phyloP scores from a whole-genome alignment of 805 yeast genomes.

The Ogataea zsoltii region DNA sequence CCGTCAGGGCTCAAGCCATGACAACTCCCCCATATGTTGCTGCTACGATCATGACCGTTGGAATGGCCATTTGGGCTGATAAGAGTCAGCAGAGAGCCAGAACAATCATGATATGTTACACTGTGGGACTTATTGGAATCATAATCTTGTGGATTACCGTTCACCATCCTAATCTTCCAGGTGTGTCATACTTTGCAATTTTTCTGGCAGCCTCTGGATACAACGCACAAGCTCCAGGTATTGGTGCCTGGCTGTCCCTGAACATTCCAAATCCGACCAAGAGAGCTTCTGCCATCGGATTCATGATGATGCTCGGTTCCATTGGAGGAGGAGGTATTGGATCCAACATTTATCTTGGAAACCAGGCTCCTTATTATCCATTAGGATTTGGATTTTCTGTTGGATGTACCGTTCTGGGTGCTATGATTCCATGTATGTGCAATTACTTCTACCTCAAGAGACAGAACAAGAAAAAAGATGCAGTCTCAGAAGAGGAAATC shows the following conservation, averaged over 20 bases:
- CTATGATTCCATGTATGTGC: constrained; percentile 21
- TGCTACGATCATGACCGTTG: constrained; percentile 23
- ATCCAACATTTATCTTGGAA: constrained; percentile 18
- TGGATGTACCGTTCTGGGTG: constrained; percentile 21
- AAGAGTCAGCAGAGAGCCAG: constrained; percentile 33
- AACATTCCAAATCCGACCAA: constrained; percentile 36
- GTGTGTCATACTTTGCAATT: constrained; percentile 43
- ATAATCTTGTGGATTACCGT: constrained; percentile 40
- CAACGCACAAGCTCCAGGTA: constrained; percentile 24
- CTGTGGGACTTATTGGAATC: constrained; percentile 39
- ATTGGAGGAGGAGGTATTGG: constrained; percentile 28
- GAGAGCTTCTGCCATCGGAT: constrained; percentile 44
- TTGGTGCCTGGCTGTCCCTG: constrained; percentile 22
- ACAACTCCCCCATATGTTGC: constrained; percentile 44
- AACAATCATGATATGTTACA: constrained; percentile 39
- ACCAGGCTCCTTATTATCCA: constrained; percentile 21
- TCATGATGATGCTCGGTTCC: constrained; percentile 42
- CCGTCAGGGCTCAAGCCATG: constrained; percentile 42
- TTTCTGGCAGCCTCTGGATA: constrained; percentile 44
- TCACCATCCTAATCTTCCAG: constrained; percentile 43
- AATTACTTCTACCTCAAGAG: constrained; percentile 15
- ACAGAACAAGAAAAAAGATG: constrained; percentile 11
- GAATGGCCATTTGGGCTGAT: constrained; percentile 37
- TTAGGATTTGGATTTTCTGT: constrained; percentile 22
- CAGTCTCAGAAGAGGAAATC: constrained; percentile 19